Conservation (phyloP, 108 stramenopile species). For the Fragilaria radians region DNA sequence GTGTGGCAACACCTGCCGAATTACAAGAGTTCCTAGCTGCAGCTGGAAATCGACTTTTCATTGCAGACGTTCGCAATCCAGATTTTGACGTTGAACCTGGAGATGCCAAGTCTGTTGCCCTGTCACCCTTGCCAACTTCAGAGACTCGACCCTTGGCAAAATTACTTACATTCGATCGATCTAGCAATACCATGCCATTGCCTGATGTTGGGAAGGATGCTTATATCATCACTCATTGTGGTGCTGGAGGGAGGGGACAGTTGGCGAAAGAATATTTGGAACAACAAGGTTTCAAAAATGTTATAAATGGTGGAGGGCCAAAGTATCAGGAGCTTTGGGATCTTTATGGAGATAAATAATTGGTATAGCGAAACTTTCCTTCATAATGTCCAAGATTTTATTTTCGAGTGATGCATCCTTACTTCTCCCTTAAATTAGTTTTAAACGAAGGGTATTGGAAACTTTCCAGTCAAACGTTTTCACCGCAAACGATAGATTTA, state of each 20-base stretch:
- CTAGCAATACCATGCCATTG: slow-evolving; percentile 53
- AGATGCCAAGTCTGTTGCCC: slow-evolving; percentile 58
- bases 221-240: slow-evolving; percentile 87
- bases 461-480: too few relatives aligned
- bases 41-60: slow-evolving; percentile 61
- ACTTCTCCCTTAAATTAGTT: too few relatives aligned
- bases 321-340: slow-evolving; percentile 82
- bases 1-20: slow-evolving; percentile 63
- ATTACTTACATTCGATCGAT: slow-evolving; percentile 62
- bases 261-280: slow-evolving; percentile 79
- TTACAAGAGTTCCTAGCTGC: slow-evolving; percentile 47
- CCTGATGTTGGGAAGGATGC: slow-evolving; percentile 57
- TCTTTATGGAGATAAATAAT: slow-evolving; percentile 68
- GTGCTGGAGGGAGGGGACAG: slow-evolving; percentile 80
- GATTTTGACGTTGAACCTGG: slow-evolving; percentile 67
- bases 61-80: slow-evolving; percentile 76
- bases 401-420: too few relatives aligned
- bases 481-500: too few relatives aligned
- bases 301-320: slow-evolving; percentile 85
- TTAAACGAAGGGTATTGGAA: too few relatives aligned
- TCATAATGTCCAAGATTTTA: too few relatives aligned
- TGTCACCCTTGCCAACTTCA: slow-evolving; percentile 41
- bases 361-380: neutral
- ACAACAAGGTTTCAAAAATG: slow-evolving; percentile 75
- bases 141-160: slow-evolving; percentile 43